Evolutionary conservation across 805 yeast species (phyloP).

Genomic region (Zygoascus biomembranicola): DNA sequence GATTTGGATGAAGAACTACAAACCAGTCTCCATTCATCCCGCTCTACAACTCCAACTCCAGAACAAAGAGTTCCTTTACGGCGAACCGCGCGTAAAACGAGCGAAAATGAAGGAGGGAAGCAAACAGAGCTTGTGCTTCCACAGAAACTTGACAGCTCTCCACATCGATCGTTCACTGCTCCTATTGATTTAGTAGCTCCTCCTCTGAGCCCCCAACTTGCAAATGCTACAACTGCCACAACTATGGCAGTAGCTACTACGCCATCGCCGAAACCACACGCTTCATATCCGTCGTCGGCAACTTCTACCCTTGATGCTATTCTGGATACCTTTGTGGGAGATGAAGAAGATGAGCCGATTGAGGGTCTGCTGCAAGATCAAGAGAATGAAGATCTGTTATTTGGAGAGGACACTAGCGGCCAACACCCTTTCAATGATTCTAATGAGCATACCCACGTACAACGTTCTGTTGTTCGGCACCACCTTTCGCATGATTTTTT

Average conservation of each 20-base stretch:
- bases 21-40: not conserved
- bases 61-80: not conserved
- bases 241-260: not conserved
- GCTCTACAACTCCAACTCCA: not conserved
- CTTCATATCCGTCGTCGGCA: slow-evolving; percentile 14
- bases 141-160: not conserved
- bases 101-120: not conserved
- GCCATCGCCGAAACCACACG: not conserved
- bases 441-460: not conserved
- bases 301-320: slow-evolving; percentile 21
- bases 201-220: not conserved
- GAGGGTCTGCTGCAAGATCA: not conserved
- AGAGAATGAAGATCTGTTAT: not conserved
- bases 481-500: not conserved
- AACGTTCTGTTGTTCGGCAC: not conserved
- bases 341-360: not conserved
- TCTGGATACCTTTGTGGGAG: slow-evolving; percentile 16
- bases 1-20: not conserved
- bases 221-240: not conserved
- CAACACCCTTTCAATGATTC: not conserved
- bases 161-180: not conserved
- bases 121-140: not conserved
- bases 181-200: not conserved
- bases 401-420: not conserved
- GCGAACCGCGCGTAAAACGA: not conserved